Evolutionary conservation across 352 stramenopile genomes (phyloP).

Genomic region (Globisporangium orthogonon): DNA sequence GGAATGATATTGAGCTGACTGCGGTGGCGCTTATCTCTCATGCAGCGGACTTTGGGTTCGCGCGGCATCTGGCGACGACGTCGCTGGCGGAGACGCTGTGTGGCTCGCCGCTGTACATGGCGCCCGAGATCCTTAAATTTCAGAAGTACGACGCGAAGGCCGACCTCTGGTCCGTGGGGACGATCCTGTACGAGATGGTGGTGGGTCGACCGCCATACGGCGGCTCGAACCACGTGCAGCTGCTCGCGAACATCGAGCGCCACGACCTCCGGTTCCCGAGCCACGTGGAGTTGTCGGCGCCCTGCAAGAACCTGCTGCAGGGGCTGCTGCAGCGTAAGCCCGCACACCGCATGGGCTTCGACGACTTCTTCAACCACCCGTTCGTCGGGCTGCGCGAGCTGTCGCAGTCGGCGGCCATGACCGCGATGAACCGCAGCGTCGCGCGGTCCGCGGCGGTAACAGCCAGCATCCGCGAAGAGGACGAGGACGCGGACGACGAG

Average conservation of each 20-base stretch:
- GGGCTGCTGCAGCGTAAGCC: conserved; percentile 86
- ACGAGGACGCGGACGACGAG: conserved; percentile 36
- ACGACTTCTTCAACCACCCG: conserved; percentile 83
- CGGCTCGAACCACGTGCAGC: conserved; percentile 92
- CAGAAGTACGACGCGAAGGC: conserved; percentile 96
- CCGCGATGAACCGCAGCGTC: conserved; percentile 13
- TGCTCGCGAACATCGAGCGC: conserved; percentile 92
- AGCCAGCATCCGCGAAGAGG: conserved; percentile 55
- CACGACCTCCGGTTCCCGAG: conserved; percentile 85
- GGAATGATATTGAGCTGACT: too few relatives aligned
- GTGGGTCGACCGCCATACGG: conserved; percentile 90
- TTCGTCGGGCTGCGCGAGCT: conserved; percentile 38
- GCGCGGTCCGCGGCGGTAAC: conserved; percentile 15
- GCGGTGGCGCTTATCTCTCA: too few relatives aligned
- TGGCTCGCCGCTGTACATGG: conserved; percentile 96
- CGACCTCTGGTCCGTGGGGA: conserved; percentile 95
- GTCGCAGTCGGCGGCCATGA: conserved; percentile 7
- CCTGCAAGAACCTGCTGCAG: conserved; percentile 75
- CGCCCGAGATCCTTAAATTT: conserved; percentile 93
- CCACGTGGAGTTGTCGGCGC: conserved; percentile 68
- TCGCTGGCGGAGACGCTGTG: conserved; percentile 95
- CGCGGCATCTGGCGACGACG: conserved; percentile 86
- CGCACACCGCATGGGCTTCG: conserved; percentile 83
- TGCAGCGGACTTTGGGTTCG: conserved; percentile 96
- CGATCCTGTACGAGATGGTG: conserved; percentile 96